Conservation (phyloP, 495 filamentous ascomycete genomes). For the Penicillium canescens region DNA sequence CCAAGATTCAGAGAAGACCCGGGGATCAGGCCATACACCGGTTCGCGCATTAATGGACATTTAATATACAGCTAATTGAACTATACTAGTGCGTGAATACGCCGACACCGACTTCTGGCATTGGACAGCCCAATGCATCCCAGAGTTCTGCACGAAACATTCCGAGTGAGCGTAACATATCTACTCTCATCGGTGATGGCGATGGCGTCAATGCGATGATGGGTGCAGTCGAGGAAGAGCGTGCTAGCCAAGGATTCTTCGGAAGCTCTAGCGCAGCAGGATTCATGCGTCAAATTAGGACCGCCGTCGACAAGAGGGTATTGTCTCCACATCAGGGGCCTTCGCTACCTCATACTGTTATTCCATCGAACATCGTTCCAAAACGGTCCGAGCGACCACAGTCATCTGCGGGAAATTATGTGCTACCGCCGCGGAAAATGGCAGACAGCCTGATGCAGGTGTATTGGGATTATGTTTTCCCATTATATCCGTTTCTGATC, state of each 20-base stretch:
- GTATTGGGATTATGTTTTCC: constrained; percentile 44
- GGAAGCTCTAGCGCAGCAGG: constrained; percentile 39
- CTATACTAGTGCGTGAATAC: background rate
- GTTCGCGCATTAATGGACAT: constrained; percentile 8
- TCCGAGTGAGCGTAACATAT: background rate
- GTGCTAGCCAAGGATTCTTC: constrained; percentile 35
- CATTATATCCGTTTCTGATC: constrained; percentile 42
- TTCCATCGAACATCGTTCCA: constrained; percentile 17
- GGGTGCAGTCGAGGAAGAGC: constrained; percentile 38
- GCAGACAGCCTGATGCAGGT: constrained; percentile 40
- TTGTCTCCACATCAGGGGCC: constrained; percentile 20
- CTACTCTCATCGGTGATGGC: background rate
- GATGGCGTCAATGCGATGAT: constrained; percentile 43
- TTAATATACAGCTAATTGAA: background rate
- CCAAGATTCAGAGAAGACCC: background rate
- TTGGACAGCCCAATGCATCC: background rate
- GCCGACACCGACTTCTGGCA: constrained; percentile 2
- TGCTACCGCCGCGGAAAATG: constrained; percentile 39
- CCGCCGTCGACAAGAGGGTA: constrained; percentile 34
- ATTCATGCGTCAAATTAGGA: constrained; percentile 42
- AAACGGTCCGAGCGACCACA: constrained; percentile 9
- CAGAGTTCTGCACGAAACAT: background rate
- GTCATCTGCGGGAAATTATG: constrained; percentile 23
- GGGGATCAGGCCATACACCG: constrained; percentile 7
- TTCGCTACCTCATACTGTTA: constrained; percentile 11